Conservation (phyloP, 495 filamentous ascomycete species). For the Xylaria sp. region DNA sequence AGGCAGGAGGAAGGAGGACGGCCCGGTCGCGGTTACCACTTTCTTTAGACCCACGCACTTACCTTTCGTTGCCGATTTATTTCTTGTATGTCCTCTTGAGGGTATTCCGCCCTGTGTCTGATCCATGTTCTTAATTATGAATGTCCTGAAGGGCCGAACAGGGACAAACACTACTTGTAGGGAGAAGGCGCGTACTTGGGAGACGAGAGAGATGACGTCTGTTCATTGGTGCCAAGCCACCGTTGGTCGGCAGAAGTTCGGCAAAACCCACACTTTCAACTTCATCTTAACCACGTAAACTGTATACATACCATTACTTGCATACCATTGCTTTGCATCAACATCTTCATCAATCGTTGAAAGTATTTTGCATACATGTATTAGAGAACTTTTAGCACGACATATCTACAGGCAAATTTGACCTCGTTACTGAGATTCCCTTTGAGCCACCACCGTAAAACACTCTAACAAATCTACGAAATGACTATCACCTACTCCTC, state of each 20-base stretch:
- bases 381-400: neutral
- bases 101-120: conserved; percentile 31
- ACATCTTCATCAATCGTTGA: neutral
- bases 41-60: conserved; percentile 25
- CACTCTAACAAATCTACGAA: neutral
- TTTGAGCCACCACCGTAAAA: neutral
- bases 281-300: neutral
- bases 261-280: conserved; percentile 9
- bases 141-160: neutral
- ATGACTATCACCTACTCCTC: neutral
- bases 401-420: neutral
- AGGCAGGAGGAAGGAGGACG: neutral
- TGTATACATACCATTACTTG: too few species aligned
- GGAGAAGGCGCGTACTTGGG: neutral
- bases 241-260: conserved; percentile 10
- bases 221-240: neutral
- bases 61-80: conserved; percentile 50
- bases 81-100: conserved; percentile 46
- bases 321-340: neutral
- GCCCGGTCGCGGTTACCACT: neutral
- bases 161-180: neutral
- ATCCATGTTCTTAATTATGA: conserved; percentile 41
- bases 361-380: neutral
- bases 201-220: conserved; percentile 12
- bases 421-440: neutral